phyloP scores from a whole-genome alignment of 257 asterid genomes.

The Solanum piurae region DNA sequence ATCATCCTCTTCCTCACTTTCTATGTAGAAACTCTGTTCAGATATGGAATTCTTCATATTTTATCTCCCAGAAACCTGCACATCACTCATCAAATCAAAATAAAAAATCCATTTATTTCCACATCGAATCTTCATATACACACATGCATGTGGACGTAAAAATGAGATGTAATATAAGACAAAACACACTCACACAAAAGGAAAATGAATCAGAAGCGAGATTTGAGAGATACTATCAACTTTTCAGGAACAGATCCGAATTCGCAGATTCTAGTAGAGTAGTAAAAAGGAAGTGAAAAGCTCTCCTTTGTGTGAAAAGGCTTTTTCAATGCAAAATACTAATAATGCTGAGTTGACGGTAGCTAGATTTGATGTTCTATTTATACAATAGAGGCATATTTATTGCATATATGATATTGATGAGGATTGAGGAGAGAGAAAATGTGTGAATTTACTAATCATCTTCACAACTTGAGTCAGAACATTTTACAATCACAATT shows the following conservation, averaged over 20 bases:
- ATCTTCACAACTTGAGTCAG: neutral
- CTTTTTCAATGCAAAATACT: neutral
- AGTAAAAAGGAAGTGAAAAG: neutral
- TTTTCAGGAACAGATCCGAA: neutral
- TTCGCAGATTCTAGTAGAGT: neutral
- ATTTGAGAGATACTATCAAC: neutral
- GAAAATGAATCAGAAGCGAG: neutral
- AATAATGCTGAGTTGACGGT: neutral
- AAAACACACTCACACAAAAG: neutral
- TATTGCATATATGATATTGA: too few species aligned
- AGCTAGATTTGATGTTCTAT: neutral
- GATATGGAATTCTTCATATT: constrained; percentile 71
- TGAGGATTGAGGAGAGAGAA: neutral
- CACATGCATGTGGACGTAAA: neutral
- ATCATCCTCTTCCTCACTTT: constrained; percentile 79
- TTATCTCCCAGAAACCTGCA: constrained; percentile 6
- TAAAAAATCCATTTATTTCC: neutral
- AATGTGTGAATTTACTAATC: neutral
- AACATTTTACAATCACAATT: neutral
- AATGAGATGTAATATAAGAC: neutral
- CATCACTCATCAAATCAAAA: neutral
- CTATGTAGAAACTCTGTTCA: constrained; percentile 74
- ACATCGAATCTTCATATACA: neutral
- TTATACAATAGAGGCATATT: neutral
- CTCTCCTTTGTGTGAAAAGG: neutral